Percentiles rank a stretch among this genome's conserved stretches.
Evolutionary conservation across 441 rosid species (phyloP).

Genomic region (Populus hybrid): DNA sequence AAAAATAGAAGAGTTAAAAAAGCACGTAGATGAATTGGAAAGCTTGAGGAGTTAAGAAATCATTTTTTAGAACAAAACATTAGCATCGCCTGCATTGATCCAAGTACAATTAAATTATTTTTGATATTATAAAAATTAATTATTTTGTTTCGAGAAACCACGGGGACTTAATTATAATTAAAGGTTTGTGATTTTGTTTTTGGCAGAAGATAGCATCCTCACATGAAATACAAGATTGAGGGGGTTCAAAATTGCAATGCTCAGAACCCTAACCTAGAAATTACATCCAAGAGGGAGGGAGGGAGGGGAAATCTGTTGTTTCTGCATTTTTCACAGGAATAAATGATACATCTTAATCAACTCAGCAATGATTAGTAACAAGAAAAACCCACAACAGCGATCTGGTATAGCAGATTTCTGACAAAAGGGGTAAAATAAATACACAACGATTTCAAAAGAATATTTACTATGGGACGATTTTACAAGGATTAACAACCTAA

Average conservation of each 20-base stretch:
- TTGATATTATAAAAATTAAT: too few species aligned
- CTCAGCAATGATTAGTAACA: slow-evolving; percentile 9
- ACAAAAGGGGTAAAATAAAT: slow-evolving; percentile 6
- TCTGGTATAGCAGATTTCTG: slow-evolving; percentile 7
- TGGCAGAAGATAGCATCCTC: background rate
- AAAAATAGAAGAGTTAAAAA: too few species aligned
- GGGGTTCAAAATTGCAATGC: background rate
- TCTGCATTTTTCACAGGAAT: background rate
- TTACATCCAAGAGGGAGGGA: background rate
- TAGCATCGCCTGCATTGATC: background rate
- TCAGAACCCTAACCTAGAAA: background rate
- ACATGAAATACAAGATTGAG: background rate
- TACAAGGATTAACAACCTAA: slow-evolving; percentile 31
- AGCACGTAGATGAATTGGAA: too few species aligned
- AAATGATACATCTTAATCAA: slow-evolving; percentile 15
- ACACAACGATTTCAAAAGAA: slow-evolving; percentile 36
- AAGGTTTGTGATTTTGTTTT: background rate
- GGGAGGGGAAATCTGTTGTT: background rate
- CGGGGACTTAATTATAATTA: background rate
- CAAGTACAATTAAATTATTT: too few species aligned
- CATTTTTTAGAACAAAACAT: background rate
- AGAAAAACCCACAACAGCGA: background rate
- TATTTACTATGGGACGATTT: slow-evolving; percentile 38
- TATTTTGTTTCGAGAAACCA: background rate
- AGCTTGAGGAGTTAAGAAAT: background rate